Conservation (phyloP, 805 yeast species). For the Candida sonorensis region DNA sequence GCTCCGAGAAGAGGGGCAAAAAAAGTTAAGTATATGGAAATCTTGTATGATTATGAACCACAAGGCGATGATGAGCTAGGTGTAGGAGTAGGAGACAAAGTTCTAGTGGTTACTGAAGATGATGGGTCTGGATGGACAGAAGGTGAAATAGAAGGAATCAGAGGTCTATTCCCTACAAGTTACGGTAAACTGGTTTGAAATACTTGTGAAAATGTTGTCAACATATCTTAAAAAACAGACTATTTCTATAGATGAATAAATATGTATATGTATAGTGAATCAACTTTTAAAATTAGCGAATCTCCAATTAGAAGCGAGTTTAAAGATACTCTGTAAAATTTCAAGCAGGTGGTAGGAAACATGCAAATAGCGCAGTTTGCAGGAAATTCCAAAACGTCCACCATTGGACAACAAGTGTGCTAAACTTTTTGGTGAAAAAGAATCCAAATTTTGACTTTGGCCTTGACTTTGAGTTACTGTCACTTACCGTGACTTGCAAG, state of each 20-base stretch:
- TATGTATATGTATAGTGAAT: no score
- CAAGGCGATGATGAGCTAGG: conserved; percentile 76
- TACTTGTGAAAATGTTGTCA: no score
- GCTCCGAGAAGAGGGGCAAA: conserved; percentile 66
- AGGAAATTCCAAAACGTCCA: conserved; percentile 55
- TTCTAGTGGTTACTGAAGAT: conserved; percentile 60
- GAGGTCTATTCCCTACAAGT: conserved; percentile 74
- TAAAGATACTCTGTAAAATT: no score
- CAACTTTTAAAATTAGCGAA: no score
- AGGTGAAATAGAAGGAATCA: conserved; percentile 64
- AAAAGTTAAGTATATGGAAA: conserved; percentile 55
- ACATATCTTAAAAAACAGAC: no score
- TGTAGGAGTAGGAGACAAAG: conserved; percentile 65
- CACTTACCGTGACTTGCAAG: conserved; percentile 2
- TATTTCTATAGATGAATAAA: no score
- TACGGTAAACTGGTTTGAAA: conserved; percentile 39
- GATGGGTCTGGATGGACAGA: conserved; percentile 93
- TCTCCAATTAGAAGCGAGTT: no score
- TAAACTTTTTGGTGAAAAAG: conserved; percentile 2
- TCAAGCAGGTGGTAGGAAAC: conserved; percentile 92
- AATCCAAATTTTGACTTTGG: conserved; percentile 20
- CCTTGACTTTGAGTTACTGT: conserved; percentile 5
- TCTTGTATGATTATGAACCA: conserved; percentile 69
- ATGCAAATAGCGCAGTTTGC: conserved; percentile 69
- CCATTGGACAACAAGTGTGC: conserved; percentile 27